Base-by-base conservation (phyloP, 495 filamentous ascomycete species). In the Aspergillus affinis region DNA sequence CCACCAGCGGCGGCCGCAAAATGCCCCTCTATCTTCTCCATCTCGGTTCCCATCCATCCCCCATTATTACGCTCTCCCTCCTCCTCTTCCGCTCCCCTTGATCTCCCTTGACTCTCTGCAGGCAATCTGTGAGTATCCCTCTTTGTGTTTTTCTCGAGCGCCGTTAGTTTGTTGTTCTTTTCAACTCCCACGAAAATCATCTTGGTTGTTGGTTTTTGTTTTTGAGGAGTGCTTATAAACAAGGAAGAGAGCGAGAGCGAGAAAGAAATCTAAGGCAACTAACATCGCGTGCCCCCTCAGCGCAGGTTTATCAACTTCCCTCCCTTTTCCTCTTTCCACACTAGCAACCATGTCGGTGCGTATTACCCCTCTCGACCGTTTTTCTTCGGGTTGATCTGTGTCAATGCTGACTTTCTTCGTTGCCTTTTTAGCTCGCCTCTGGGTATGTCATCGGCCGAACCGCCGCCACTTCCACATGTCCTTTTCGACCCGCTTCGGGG, bases 311-410 rank as follows among this genome's bases (percentile, higher is more conserved):
- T 63, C 65, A 56, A 59, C 55, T 62, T 66, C 45, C 41, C 57
- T 63, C 52, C 58, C 57, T 65, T 71, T 63, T 61, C 59, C 51
- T 63, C 45, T 59, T 60, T 58, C 50, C 64, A 72, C 63, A 61
- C 59, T 59, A 58, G 61, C 67, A 70, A 74, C 48, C 68, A 79
- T 77, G 77, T 78, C 75, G 64, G 75, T 79, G 29, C 20, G 75
- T 75, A 66, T 58, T 46, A 26, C 9, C 13, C 32, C 51, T 47
- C 55, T 55, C 46, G 32, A 15, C 46, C 45, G 51, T 49, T 50
- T 50, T 59, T 48, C 17, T 18, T 1, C 7, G 29, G 13, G 19
- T 55, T 47, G 41, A 13, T 46, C 23, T 41, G 44, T 48, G 15
- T n/a, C 51, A 55, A 50, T 61, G 29, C 63, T 71, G 49, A 72